Conservation (phyloP, 192 early-diverging fungal genomes). For the Dimargaris verticillata region DNA sequence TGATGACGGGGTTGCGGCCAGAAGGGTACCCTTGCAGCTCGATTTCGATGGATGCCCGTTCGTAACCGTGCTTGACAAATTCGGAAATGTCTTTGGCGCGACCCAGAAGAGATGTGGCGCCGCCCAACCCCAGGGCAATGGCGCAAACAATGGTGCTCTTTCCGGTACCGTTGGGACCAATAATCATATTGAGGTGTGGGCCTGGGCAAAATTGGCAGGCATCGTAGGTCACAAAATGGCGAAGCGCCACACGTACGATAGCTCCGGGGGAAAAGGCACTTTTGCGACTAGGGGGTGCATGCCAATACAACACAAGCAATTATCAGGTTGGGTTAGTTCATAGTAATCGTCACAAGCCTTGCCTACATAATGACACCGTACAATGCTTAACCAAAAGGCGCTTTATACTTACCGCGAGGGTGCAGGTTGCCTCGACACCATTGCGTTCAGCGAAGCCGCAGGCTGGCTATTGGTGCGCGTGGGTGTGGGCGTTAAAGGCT, state of each 20-base stretch:
- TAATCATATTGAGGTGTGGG: slow-evolving; percentile 94
- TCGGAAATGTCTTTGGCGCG: slow-evolving; percentile 79
- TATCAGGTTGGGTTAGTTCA: too few species aligned
- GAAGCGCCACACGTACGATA: slow-evolving; percentile 56
- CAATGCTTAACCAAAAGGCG: too few species aligned
- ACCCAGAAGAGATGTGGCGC: slow-evolving; percentile 54
- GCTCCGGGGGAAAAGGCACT: slow-evolving; percentile 22
- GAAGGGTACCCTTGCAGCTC: slow-evolving; percentile 43
- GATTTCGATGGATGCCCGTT: slow-evolving; percentile 69
- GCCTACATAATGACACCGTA: background rate
- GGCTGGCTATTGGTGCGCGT: too few species aligned
- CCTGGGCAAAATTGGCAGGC: slow-evolving; percentile 69
- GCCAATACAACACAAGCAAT: too few species aligned
- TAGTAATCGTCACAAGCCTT: too few species aligned
- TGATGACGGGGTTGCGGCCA: slow-evolving; percentile 30
- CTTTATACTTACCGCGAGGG: too few species aligned
- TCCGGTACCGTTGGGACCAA: slow-evolving; percentile 92
- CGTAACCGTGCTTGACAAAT: slow-evolving; percentile 79
- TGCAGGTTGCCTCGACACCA: too few species aligned
- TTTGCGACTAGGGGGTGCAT: too few species aligned
- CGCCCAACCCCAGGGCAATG: slow-evolving; percentile 84
- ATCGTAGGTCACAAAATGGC: slow-evolving; percentile 96
- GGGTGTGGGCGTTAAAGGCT: too few species aligned
- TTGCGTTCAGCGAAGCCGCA: too few species aligned
- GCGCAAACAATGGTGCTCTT: slow-evolving; percentile 93